Base-by-base conservation (phyloP, 1,284 basidiomycete species). In the Pascua guehoae region DNA sequence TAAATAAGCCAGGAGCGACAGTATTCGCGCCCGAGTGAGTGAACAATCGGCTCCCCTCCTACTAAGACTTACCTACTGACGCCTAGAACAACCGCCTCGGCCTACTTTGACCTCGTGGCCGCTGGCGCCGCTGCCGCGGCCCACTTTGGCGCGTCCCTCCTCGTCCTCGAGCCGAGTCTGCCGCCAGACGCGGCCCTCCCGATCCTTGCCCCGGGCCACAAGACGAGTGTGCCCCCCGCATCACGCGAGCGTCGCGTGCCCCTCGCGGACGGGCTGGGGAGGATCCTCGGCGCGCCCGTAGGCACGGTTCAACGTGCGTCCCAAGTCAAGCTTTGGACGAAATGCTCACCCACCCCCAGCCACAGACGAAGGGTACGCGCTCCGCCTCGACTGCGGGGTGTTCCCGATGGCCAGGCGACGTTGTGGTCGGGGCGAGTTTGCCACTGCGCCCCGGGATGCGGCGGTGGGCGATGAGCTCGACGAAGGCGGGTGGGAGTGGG, bases 111-210 rank as follows among this genome's bases (percentile, higher is more conserved):
- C 32, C 12, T 72, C 12, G 49, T 72, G 4, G 46, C 70, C 12
- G 66, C 66, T 1, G 60, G 65, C 7, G 57, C 58, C 46, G 56
- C 66, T 2, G 56, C 66, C 1, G 56, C 63, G 7, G 49, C 61
- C 5, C 66, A 70, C 49, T 43, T 70, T 9, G 63, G 57, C 10
- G 57, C 64, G 53, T 14, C 39, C n/a, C 56, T 74, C 3, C 56
- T 72, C 15, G 51, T 74, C 9, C 66, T 74, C 24, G 72, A 74
- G 53, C 72, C 72, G 11, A 51, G 60, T 43, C 47, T 72, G 2
- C 39, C 53, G 15, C 42, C 39, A 3, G 40, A 53, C 11, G 51
- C 56, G 4, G 57, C 66, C 4, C 53, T 74, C 10, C 72, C 72
- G 2, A 65, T 74, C 50, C 44, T 67, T 18, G 56, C 59, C 8